These are phyloP conservation scores for Pouteria campechiana DNA, from an alignment of 179 eudicot species.

Conservation along the genomic window DNA sequence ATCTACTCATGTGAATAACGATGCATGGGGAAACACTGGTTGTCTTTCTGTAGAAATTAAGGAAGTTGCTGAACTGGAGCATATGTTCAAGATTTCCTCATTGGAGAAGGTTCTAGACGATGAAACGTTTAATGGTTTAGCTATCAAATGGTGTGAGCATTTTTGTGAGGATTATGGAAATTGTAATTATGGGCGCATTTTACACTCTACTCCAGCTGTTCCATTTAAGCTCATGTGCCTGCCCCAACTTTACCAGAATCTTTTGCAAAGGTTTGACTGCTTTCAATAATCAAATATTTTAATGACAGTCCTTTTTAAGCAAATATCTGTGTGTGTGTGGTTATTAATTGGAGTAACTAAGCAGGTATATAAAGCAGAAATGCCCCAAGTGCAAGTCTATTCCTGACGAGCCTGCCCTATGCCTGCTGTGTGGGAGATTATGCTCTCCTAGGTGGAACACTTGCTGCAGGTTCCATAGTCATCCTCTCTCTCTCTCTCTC, in stretches of 20 bases:
- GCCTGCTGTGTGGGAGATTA: slow-evolving; percentile 82
- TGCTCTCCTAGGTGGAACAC: slow-evolving; percentile 80
- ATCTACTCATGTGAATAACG: slow-evolving; percentile 20
- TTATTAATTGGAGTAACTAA: background rate
- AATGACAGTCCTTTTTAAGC: too few relatives aligned
- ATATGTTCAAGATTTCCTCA: slow-evolving; percentile 65
- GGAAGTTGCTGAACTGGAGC: slow-evolving; percentile 50
- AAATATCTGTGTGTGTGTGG: too few relatives aligned
- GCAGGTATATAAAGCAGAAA: slow-evolving; percentile 69
- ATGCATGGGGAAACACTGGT: slow-evolving; percentile 15
- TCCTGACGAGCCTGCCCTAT: slow-evolving; percentile 72
- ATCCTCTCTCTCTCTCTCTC: background rate
- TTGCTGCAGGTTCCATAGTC: slow-evolving; percentile 72
- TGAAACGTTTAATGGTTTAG: slow-evolving; percentile 30
- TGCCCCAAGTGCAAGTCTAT: slow-evolving; percentile 52
- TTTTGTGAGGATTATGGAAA: slow-evolving; percentile 28
- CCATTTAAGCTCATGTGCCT: slow-evolving; percentile 76
- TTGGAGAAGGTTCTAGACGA: slow-evolving; percentile 51
- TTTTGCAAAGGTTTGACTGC: slow-evolving; percentile 62
- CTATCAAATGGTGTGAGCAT: slow-evolving; percentile 56
- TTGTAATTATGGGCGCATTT: slow-evolving; percentile 12
- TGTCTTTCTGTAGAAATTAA: slow-evolving; percentile 26
- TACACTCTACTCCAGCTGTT: slow-evolving; percentile 49
- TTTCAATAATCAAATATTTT: background rate
- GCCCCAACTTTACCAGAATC: slow-evolving; percentile 82